Base-by-base conservation (phyloP, 139 green algal species). In the Nannochloris sp. region DNA sequence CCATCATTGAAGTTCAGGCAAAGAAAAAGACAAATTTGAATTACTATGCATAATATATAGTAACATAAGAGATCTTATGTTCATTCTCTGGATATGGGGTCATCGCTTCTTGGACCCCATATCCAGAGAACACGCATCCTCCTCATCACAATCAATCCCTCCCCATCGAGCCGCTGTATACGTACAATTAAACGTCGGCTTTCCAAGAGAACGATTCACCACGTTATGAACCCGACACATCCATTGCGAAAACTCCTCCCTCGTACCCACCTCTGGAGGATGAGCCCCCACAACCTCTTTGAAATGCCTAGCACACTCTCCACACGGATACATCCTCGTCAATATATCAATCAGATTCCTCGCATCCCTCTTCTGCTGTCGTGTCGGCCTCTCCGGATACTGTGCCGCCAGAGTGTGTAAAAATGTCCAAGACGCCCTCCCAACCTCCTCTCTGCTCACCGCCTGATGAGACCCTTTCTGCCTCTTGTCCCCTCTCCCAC, bases 11-110 rank as follows among this genome's bases (percentile, higher is more conserved):
- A 65, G 94, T 98, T 55, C 91, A 97, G 67, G 92, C 93, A 23
- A 99, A 99, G 87, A 99, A 99, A 80, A 99, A 99, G 85, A 80
- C 88, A 43, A 96, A 82, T 45, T 78, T 97, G 13, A 87, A 89
- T 67, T 97, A 97, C 79, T 96, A 96, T 59, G 85, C 84, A 10
- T 91, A 64, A 12, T 56, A 40, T 28, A 16, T 58, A 58, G 3
- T 31, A 3, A 17, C 30, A 20, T 58, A 58, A 23, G 20, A 23
- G 20, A 23, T 23, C 20, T 23, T 23, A 23, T 23, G 20, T 23
- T 23, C 20, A 23, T 23, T 23, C 20, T 23, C 20, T 23, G 20
- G 20, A 23, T 23, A 23, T 23, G 20, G 20, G 20, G 20, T 23
- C 33, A 40, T 53, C 16, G 17, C n/a, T 53, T 53, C 16, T 23